Evolutionary conservation across 129 eudicot genomes (phyloP).

Genomic region (Centrapalus pauciflorus): DNA sequence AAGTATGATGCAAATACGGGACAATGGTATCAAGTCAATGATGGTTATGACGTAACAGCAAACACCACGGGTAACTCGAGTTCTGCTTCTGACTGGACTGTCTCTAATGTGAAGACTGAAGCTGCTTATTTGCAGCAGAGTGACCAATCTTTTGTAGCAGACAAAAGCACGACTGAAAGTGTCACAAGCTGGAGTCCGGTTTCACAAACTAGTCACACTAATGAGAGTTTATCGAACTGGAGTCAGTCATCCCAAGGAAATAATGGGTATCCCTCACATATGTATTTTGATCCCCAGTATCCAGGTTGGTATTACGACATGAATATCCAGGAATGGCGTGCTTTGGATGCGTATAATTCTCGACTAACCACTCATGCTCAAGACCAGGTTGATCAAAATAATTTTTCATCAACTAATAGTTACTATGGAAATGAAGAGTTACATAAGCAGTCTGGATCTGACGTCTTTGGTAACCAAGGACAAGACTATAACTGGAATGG

Average conservation of each 20-base stretch:
- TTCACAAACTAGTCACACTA: conserved; percentile 37
- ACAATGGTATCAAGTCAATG: conserved; percentile 86
- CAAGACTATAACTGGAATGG: conserved; percentile 47
- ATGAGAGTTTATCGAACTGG: conserved; percentile 47
- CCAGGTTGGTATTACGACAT: conserved; percentile 98
- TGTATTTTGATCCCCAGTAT: conserved; percentile 91
- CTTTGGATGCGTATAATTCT: conserved; percentile 52
- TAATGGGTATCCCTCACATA: conserved; percentile 76
- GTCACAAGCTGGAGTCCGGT: conserved; percentile 54
- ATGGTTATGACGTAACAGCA: conserved; percentile 27
- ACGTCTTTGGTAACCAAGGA: conserved; percentile 29
- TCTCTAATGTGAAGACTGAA: conserved; percentile 38
- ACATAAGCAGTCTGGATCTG: conserved; percentile 22
- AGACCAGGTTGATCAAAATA: conserved; percentile 39
- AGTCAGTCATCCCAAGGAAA: conserved; percentile 49
- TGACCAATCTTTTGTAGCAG: conserved; percentile 44
- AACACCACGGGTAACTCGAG: conserved; percentile 29
- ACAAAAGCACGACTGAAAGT: conserved; percentile 44
- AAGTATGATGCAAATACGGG: conserved; percentile 62
- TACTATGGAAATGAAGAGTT: conserved; percentile 40
- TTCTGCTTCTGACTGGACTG: conserved; percentile 36
- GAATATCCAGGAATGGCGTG: conserved; percentile 61
- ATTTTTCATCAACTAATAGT: conserved; percentile 29
- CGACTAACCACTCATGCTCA: conserved; percentile 33
- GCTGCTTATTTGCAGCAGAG: conserved; percentile 64